These are phyloP conservation scores for Vitis labrusca DNA, from an alignment of 164 flowering plant genomes.

Conservation along the genomic window DNA sequence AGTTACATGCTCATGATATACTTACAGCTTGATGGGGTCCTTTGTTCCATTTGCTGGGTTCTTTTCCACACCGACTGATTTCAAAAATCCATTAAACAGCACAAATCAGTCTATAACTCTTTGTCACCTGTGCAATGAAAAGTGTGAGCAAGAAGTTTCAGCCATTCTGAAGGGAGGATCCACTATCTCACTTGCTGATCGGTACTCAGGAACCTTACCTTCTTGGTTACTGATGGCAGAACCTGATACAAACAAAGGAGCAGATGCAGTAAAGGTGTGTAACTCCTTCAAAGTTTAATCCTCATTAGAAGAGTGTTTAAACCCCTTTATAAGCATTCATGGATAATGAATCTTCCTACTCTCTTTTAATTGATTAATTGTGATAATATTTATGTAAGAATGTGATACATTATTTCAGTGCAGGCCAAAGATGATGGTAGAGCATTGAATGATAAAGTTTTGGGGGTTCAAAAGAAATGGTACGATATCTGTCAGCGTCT, in stretches of 20 bases:
- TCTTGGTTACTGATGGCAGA: slow-evolving; percentile 48
- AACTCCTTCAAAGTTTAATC: background rate
- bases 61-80: slow-evolving; percentile 47
- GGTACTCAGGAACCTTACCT: slow-evolving; percentile 33
- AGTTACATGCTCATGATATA: slow-evolving; percentile 48
- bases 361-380: background rate
- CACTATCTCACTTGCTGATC: slow-evolving; percentile 38
- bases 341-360: background rate
- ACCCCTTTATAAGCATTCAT: background rate
- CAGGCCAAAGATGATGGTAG: slow-evolving; percentile 70
- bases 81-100: slow-evolving; percentile 26
- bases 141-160: slow-evolving; percentile 57
- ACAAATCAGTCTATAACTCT: slow-evolving; percentile 24
- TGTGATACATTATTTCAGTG: slow-evolving; percentile 48
- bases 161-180: slow-evolving; percentile 31
- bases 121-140: slow-evolving; percentile 49
- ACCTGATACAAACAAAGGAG: slow-evolving; percentile 24
- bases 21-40: slow-evolving; percentile 84
- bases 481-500: slow-evolving; percentile 52
- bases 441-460: slow-evolving; percentile 36
- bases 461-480: slow-evolving; percentile 66
- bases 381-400: slow-evolving; percentile 8
- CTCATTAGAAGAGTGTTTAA: no score
- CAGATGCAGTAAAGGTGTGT: slow-evolving; percentile 38
- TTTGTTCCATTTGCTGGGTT: slow-evolving; percentile 80